phyloP scores from a whole-genome alignment of 2,329 filamentous ascomycete genomes.

The Beauveria australis region DNA sequence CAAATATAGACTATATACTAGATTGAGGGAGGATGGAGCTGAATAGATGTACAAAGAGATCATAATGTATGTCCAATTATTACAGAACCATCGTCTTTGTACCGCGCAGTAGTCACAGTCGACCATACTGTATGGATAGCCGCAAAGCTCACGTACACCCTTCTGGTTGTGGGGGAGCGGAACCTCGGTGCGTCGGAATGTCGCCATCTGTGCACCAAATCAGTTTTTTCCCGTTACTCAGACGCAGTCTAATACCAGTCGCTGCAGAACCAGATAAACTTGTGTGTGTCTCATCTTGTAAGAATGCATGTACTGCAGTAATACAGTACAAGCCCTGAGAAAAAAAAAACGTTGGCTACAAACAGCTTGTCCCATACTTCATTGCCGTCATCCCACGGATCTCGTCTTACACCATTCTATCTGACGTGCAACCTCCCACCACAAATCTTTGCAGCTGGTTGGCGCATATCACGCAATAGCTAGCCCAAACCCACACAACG shows the following conservation, averaged over 20 bases:
- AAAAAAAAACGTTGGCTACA: background rate
- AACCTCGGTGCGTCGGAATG: slow-evolving; percentile 13
- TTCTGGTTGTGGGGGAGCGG: background rate
- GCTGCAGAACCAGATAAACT: background rate
- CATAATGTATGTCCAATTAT: background rate
- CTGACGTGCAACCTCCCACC: background rate
- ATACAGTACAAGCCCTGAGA: background rate
- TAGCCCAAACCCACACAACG: slow-evolving; percentile 9
- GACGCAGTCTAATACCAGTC: background rate
- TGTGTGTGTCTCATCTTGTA: background rate
- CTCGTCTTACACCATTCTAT: slow-evolving; percentile 1
- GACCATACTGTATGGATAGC: background rate
- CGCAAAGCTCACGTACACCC: background rate
- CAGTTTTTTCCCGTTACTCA: background rate
- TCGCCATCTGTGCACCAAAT: slow-evolving; percentile 17
- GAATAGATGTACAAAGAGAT: background rate
- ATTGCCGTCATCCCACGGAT: background rate
- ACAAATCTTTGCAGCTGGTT: background rate
- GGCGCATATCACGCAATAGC: slow-evolving; percentile 9
- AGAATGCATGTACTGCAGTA: background rate
- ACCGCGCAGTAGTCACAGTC: background rate
- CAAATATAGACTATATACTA: background rate
- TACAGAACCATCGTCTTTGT: background rate
- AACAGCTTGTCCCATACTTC: background rate
- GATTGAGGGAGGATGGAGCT: background rate